Evolutionary conservation across 192 early-diverging fungal species (phyloP).

Genomic region (Rhizoclosmatium globosum): DNA sequence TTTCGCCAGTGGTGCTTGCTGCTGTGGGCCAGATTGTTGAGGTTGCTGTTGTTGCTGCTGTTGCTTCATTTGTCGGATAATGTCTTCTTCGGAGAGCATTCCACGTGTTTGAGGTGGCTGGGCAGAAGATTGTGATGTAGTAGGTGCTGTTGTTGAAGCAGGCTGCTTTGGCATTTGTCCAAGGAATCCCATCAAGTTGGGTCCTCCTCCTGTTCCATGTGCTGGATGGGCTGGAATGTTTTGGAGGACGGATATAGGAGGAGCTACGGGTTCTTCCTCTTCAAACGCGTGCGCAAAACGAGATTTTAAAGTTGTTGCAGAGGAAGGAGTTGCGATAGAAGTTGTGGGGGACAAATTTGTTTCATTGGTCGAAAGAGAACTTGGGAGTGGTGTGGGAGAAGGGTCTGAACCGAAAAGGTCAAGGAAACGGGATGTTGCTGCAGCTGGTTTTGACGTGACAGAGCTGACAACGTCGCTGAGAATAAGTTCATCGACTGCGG

Average conservation of each 20-base stretch:
- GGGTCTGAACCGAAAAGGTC: background rate
- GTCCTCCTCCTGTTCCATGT: background rate
- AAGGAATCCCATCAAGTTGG: conserved; percentile 21
- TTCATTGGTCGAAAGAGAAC: background rate
- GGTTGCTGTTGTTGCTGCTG: conserved; percentile 11
- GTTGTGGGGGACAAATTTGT: background rate
- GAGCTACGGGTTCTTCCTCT: background rate
- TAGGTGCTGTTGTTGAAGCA: background rate
- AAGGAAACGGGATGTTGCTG: conserved; percentile 1
- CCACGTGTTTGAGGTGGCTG: background rate
- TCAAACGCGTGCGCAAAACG: conserved; percentile 15
- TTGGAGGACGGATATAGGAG: background rate
- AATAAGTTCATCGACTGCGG: background rate
- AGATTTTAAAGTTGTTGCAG: background rate
- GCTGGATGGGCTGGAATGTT: background rate
- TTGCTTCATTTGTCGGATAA: conserved; percentile 28
- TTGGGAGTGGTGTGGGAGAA: no score
- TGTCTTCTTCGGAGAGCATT: conserved; percentile 14
- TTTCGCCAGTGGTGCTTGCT: background rate
- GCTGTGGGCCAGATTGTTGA: background rate
- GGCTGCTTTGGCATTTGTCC: conserved; percentile 12
- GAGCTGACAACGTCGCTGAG: background rate
- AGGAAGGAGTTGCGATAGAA: background rate
- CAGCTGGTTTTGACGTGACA: background rate
- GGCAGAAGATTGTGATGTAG: no score